phyloP scores from a whole-genome alignment of 139 green algal species.

The Chlorella sp. region DNA sequence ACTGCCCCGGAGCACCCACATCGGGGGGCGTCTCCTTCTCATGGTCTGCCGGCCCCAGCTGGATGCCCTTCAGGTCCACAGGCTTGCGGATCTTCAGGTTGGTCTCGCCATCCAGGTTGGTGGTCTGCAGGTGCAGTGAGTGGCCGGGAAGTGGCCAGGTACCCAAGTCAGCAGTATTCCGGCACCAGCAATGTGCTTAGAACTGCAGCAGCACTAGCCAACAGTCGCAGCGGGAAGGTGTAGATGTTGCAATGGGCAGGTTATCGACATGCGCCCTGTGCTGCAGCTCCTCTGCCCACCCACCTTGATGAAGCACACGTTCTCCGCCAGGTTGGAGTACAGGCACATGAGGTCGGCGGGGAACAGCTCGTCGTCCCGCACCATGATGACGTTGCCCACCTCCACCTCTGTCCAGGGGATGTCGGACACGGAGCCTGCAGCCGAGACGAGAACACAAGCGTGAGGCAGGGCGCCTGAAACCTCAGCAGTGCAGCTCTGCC shows the following conservation, averaged over 20 bases:
- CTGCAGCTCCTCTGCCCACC: no score
- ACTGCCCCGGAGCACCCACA: no score
- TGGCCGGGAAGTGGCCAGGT: no score
- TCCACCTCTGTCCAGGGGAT: conserved; percentile 61
- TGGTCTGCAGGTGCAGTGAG: conserved; percentile 54
- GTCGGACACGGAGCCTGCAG: conserved; percentile 53
- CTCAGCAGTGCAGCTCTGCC: no score
- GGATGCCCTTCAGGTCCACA: conserved; percentile 53
- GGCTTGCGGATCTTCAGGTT: conserved; percentile 93
- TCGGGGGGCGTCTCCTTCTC: no score
- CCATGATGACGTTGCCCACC: conserved; percentile 87
- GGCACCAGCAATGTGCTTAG: conserved; percentile 50
- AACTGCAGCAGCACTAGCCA: conserved; percentile 27
- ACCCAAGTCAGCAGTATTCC: no score
- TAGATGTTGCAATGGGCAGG: no score
- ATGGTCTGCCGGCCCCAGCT: not conserved
- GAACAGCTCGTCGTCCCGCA: conserved; percentile 79
- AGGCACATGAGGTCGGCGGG: conserved; percentile 90
- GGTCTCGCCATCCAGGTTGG: conserved; percentile 92
- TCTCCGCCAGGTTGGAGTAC: conserved; percentile 56
- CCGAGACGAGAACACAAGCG: no score
- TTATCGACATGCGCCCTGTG: no score
- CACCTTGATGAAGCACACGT: conserved; percentile 70
- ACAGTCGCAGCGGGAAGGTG: conserved; percentile 48
- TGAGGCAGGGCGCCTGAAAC: no score